A percentile compares a stretch with the other conserved stretches of the same genome.
phyloP scores from a whole-genome alignment of 805 yeast genomes.

The Jamesozyma lodderae region DNA sequence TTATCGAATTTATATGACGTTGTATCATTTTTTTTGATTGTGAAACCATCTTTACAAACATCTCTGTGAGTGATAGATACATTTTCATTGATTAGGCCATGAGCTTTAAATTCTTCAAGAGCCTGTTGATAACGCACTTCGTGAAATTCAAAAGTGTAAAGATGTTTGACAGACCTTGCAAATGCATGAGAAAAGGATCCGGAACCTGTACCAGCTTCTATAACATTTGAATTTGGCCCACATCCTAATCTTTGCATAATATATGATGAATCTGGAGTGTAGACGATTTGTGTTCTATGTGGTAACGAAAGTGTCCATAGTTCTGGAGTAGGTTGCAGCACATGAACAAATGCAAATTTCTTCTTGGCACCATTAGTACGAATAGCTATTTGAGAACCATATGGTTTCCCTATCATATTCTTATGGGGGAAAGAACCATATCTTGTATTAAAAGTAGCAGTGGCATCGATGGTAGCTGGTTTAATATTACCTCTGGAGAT shows the following conservation, averaged over 20 bases:
- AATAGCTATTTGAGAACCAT: constrained; percentile 75
- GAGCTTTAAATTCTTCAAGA: constrained; percentile 60
- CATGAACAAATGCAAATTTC: constrained; percentile 68
- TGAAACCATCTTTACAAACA: constrained; percentile 84
- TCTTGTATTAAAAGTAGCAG: constrained; percentile 66
- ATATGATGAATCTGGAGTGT: constrained; percentile 89
- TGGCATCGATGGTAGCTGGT: constrained; percentile 55
- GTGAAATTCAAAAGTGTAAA: constrained; percentile 88
- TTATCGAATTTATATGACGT: constrained; percentile 21
- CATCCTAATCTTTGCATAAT: constrained; percentile 76
- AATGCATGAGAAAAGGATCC: constrained; percentile 93
- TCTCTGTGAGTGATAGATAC: constrained; percentile 81
- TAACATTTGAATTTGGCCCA: constrained; percentile 63
- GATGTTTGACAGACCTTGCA: constrained; percentile 70
- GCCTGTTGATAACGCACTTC: constrained; percentile 78
- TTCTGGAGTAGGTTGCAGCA: constrained; percentile 89
- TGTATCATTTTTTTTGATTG: constrained; percentile 30
- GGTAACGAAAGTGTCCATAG: constrained; percentile 94
- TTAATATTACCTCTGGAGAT: constrained; percentile 72
- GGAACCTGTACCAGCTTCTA: constrained; percentile 98
- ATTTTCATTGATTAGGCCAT: constrained; percentile 45
- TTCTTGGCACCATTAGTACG: constrained; percentile 46
- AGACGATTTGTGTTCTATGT: constrained; percentile 95
- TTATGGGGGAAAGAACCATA: constrained; percentile 86
- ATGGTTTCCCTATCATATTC: constrained; percentile 68